These are phyloP conservation scores for Ceratocystis albifundus DNA, from an alignment of 2,329 filamentous ascomycete genomes.

Conservation along the genomic window DNA sequence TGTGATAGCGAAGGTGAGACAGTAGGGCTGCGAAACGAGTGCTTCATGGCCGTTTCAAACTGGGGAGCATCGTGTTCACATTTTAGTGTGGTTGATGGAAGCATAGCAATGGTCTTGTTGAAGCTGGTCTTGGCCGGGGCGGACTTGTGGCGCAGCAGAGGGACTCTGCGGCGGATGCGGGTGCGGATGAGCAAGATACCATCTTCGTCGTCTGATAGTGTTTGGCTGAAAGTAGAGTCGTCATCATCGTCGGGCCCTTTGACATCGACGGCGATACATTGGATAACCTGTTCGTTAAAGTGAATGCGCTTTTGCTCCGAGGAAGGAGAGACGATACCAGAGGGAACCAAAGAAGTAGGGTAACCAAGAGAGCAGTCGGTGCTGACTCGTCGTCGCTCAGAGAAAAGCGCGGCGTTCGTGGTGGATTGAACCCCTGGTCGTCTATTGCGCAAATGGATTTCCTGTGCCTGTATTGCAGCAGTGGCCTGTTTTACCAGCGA, in stretches of 20 bases:
- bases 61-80: constrained; percentile 69
- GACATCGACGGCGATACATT: constrained; percentile 85
- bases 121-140: constrained; percentile 37
- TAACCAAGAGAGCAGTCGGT: constrained; percentile 26
- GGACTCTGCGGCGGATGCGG: constrained; percentile 40
- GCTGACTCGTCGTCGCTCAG: constrained; percentile 29
- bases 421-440: constrained; percentile 40
- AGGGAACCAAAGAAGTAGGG: constrained; percentile 52
- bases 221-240: constrained; percentile 5
- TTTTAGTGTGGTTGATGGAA: constrained; percentile 80
- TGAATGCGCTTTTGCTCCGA: constrained; percentile 75
- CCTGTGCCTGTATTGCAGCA: constrained; percentile 72
- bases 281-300: constrained; percentile 90
- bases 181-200: constrained; percentile 64
- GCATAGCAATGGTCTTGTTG: constrained; percentile 75
- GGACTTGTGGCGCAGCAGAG: constrained; percentile 39
- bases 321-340: constrained; percentile 53
- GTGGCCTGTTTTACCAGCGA: constrained; percentile 84
- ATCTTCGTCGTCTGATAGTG: constrained; percentile 50
- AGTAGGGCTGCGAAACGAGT: constrained; percentile 43
- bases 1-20: constrained; percentile 61
- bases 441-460: constrained; percentile 44
- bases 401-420: constrained; percentile 53
- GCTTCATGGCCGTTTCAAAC: constrained; percentile 49
- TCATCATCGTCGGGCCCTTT: constrained; percentile 63